Conservation (phyloP, 192 early-diverging fungal species). For the Helicostylum pulchrum region DNA sequence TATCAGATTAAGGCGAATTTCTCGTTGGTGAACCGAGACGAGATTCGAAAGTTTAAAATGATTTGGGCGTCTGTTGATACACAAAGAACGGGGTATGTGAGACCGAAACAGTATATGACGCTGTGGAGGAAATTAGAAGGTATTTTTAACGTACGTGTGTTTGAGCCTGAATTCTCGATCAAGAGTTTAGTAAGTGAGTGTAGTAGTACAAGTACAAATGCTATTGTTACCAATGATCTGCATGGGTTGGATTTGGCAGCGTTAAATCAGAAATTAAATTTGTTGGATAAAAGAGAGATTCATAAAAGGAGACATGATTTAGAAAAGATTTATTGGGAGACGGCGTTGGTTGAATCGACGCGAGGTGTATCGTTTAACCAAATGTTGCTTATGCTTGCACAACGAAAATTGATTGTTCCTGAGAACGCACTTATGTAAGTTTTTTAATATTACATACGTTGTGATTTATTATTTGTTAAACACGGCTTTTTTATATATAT, state of each 20-base stretch:
- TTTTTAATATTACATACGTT: neutral
- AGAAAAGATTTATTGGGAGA: constrained; percentile 37
- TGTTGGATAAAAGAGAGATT: constrained; percentile 24
- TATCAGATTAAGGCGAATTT: constrained; percentile 59
- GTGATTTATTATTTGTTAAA: neutral
- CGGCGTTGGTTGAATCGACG: constrained; percentile 19
- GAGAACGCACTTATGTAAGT: constrained; percentile 51
- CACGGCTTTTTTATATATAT: neutral
- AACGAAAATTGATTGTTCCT: constrained; percentile 53
- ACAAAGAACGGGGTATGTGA: constrained; percentile 48
- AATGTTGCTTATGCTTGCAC: constrained; percentile 55
- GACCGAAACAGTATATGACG: constrained; percentile 41
- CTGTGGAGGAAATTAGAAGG: constrained; percentile 55
- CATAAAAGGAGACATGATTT: constrained; percentile 33
- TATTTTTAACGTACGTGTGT: constrained; percentile 46
- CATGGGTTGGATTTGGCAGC: constrained; percentile 19
- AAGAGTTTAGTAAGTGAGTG: constrained; percentile 37
- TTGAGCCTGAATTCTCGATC: constrained; percentile 45
- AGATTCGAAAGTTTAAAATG: constrained; percentile 58
- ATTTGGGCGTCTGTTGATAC: constrained; percentile 48
- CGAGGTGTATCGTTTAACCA: constrained; percentile 43
- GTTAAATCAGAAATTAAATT: constrained; percentile 23
- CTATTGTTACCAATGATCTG: no score
- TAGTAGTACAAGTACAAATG: no score
- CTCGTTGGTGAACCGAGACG: constrained; percentile 54